phyloP scores from a whole-genome alignment of 192 early-diverging fungal genomes.

The Physocladia obscura region DNA sequence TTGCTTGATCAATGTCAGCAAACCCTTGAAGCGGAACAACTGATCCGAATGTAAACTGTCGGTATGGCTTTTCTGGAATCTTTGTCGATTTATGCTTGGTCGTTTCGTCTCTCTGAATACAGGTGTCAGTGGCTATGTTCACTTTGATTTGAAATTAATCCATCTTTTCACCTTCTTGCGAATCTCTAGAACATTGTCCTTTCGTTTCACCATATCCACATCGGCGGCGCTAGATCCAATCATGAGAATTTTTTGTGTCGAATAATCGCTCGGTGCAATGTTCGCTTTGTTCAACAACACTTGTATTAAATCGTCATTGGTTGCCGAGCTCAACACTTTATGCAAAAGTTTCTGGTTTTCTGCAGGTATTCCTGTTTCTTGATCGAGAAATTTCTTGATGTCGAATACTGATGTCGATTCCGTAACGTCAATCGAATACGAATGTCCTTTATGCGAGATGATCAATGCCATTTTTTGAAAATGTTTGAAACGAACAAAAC shows the following conservation, averaged over 20 bases:
- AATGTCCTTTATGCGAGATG: constrained; percentile 22
- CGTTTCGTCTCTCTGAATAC: not conserved
- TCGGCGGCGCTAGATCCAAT: constrained; percentile 50
- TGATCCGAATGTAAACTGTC: constrained; percentile 59
- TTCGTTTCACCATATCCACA: constrained; percentile 31
- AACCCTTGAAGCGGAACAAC: constrained; percentile 62
- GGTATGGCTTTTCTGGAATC: not conserved
- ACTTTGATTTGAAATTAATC: not conserved
- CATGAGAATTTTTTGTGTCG: constrained; percentile 49
- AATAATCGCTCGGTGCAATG: not conserved
- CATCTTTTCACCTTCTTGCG: not conserved
- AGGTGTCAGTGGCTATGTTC: too few species aligned
- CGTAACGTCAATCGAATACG: constrained; percentile 25
- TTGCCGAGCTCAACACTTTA: constrained; percentile 36
- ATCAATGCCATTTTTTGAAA: constrained; percentile 5
- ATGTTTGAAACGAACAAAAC: too few species aligned
- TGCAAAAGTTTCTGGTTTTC: constrained; percentile 56
- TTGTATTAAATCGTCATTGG: constrained; percentile 29
- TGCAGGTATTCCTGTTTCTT: constrained; percentile 35
- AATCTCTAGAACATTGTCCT: constrained; percentile 10
- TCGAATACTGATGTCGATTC: constrained; percentile 31
- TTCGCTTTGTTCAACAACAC: constrained; percentile 27
- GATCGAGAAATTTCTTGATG: constrained; percentile 43
- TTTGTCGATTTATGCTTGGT: not conserved
- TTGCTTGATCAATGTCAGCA: constrained; percentile 48